Percentiles rank a stretch among this genome's conserved stretches.
These are phyloP conservation scores for Acer saccharum DNA, from an alignment of 345 rosid species.

Conservation along the genomic window DNA sequence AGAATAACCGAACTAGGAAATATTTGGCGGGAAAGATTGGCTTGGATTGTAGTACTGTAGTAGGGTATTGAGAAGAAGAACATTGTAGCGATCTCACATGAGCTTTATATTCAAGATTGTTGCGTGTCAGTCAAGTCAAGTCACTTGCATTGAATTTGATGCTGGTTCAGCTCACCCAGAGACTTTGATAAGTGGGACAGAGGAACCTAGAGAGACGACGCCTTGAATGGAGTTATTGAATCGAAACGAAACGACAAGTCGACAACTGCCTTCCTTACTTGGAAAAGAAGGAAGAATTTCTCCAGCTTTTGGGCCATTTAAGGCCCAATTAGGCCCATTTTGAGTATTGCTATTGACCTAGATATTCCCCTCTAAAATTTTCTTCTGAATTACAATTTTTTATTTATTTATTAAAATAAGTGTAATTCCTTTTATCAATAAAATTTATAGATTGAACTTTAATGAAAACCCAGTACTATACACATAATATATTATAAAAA, in stretches of 20 bases:
- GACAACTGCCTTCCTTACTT: not conserved
- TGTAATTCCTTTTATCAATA: too few relatives aligned
- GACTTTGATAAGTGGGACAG: not conserved
- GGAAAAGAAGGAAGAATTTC: not conserved
- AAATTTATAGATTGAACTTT: too few relatives aligned
- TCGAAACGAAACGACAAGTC: not conserved
- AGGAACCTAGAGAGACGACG: not conserved
- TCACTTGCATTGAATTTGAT: not conserved
- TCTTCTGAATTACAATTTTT: too few relatives aligned
- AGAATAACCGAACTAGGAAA: constrained; percentile 5
- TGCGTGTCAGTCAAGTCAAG: not conserved
- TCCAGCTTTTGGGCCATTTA: not conserved
- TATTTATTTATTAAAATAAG: too few relatives aligned
- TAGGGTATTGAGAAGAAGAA: not conserved
- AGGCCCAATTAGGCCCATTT: not conserved
- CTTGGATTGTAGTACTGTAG: not conserved
- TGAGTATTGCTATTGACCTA: not conserved
- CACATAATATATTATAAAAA: too few relatives aligned
- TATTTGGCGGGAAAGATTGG: constrained; percentile 15
- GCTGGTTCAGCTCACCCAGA: constrained; percentile 1
- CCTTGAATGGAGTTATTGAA: not conserved
- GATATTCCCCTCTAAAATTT: too few relatives aligned
- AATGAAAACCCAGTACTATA: too few relatives aligned
- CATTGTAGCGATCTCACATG: not conserved
- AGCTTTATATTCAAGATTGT: not conserved